Evolutionary conservation across 1,284 basidiomycete genomes (phyloP), one percentile per base, ranked within the genome.

Genomic region (Athelia sp.): DNA sequence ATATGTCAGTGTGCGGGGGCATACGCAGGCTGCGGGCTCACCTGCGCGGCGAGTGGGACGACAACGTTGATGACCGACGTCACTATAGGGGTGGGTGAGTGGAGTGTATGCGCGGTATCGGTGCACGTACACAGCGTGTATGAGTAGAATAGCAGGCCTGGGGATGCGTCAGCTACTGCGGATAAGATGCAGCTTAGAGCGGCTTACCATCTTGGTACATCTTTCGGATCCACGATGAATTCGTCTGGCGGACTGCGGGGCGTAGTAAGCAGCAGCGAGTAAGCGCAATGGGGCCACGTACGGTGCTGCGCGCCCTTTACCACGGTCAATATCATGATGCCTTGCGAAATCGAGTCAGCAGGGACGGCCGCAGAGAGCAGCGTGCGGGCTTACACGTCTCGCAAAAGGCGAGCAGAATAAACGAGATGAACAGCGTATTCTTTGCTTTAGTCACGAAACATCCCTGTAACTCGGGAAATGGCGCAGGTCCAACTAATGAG

Each of bases 71-170:
- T 64, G 19, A 72, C 48, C 4, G 72, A 70, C n/a, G 74, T 62
- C 4, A 57, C 71, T 73, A 50, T 3, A 13, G 13, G 26, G 13
- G 26, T 29, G 42, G 26, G 17, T 19, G 4, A 13, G 17, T 8
- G 34, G 11, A 22, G 23, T 32, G 13, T n/a, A 31, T 29, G 42
- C 13, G 15, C 43, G 4, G 13, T 17, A 19, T 24, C 10, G 22
- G 49, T 35, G 18, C 35, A 61, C 63, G 50, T 46, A 72, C 70
- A 46, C 17, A 72, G 56, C 26, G 68, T 59, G 51, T 68, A 73
- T 17, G 70, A 36, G 51, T 73, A 73, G 53, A 70, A 75, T n/a
- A 74, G 40, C 32, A 73, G 56, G 14, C 70, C 71, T 72, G 43
- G 43, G 14, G 4, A 17, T 17, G 17, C 1, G 32, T 15, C 10